Evolutionary conservation across 2,329 filamentous ascomycete genomes (phyloP).

Genomic region (Rutstroemia sydowiana): DNA sequence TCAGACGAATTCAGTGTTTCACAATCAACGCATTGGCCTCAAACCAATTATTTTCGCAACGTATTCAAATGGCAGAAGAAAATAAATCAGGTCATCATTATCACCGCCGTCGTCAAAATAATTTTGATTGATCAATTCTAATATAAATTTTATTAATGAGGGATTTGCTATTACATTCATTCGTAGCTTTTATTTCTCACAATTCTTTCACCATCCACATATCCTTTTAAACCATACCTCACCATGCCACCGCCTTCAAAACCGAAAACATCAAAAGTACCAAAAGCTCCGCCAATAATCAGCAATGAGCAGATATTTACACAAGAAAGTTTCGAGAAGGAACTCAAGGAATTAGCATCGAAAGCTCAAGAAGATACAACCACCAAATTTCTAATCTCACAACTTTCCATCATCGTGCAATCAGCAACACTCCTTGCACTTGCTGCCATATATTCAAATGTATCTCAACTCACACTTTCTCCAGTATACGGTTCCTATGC

Average conservation of each 20-base stretch:
- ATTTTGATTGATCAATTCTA: no score
- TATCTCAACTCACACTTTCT: constrained; percentile 69
- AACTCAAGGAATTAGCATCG: constrained; percentile 27
- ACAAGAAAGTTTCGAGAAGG: constrained; percentile 31
- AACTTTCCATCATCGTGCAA: constrained; percentile 28
- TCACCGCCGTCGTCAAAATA: no score
- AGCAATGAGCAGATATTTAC: constrained; percentile 17
- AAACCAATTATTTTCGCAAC: constrained; percentile 10
- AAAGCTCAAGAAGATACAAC: constrained; percentile 30
- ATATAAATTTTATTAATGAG: background rate
- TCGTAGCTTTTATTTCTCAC: no score
- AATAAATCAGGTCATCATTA: background rate
- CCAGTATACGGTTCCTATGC: constrained; percentile 87
- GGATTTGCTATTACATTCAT: no score
- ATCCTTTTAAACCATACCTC: no score
- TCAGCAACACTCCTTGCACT: constrained; percentile 43
- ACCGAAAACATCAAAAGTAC: constrained; percentile 13
- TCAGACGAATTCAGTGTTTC: constrained; percentile 17
- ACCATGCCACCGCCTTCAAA: constrained; percentile 16
- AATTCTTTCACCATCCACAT: no score
- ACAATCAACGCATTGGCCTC: constrained; percentile 18
- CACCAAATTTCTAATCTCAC: constrained; percentile 24
- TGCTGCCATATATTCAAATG: constrained; percentile 57
- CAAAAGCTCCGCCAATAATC: constrained; percentile 1
- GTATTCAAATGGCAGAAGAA: background rate